These are phyloP conservation scores for Apophysomyces elegans DNA, from an alignment of 371 early-diverging fungal genomes.

Conservation along the genomic window DNA sequence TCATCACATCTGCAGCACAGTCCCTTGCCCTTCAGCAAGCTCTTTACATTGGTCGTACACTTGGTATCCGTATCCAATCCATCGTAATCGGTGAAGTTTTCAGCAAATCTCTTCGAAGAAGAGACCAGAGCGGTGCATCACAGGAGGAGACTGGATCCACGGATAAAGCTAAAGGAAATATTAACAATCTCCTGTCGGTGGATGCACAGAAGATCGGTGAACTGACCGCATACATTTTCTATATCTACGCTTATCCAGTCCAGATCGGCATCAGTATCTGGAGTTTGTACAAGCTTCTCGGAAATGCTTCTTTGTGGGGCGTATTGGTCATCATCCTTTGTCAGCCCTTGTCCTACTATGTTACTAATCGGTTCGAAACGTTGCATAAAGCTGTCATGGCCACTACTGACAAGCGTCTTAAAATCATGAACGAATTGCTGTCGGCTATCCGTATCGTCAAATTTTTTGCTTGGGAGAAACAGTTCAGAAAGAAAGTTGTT, in stretches of 20 bases:
- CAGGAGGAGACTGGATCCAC: constrained; percentile 20
- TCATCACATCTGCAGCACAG: constrained; percentile 47
- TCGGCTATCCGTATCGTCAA: constrained; percentile 75
- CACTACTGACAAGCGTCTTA: constrained; percentile 61
- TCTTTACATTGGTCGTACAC: constrained; percentile 52
- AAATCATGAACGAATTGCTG: constrained; percentile 67
- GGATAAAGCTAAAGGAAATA: constrained; percentile 39
- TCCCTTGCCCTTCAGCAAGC: constrained; percentile 48
- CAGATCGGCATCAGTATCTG: constrained; percentile 60
- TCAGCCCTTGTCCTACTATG: constrained; percentile 59
- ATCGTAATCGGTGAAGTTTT: constrained; percentile 60
- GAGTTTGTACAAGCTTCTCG: constrained; percentile 64
- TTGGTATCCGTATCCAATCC: constrained; percentile 51
- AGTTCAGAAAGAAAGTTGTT: constrained; percentile 56
- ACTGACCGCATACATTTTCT: constrained; percentile 50
- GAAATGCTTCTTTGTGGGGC: constrained; percentile 64
- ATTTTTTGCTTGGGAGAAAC: constrained; percentile 77
- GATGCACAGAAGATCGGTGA: constrained; percentile 55
- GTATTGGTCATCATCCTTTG: constrained; percentile 55
- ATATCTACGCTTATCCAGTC: constrained; percentile 60
- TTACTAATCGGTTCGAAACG: constrained; percentile 50
- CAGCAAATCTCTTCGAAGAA: constrained; percentile 52
- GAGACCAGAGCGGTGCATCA: constrained; percentile 41
- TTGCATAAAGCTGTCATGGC: constrained; percentile 54
- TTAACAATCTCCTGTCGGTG: constrained; percentile 51